Evolutionary conservation across 805 yeast species (phyloP).

Genomic region (Metschnikowia cerradonensis): DNA sequence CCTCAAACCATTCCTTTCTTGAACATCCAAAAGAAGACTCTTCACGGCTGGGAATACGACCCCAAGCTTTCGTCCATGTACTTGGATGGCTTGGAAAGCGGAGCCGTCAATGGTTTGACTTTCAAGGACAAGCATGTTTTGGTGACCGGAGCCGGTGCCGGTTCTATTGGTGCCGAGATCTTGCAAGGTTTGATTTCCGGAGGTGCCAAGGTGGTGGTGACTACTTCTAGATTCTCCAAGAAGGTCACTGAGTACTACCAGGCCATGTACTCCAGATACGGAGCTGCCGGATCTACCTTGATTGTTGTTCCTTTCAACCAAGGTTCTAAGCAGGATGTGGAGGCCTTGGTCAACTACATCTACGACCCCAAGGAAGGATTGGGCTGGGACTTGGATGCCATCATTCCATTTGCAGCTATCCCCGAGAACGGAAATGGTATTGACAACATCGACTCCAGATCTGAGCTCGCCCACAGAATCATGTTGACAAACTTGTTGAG

Average conservation of each 20-base stretch:
- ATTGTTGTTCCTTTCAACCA: conserved; percentile 98
- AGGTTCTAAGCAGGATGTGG: conserved; percentile 92
- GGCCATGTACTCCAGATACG: conserved; percentile 84
- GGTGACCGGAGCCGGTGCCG: conserved; percentile 98
- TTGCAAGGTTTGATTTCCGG: conserved; percentile 93
- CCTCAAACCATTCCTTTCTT: conserved; percentile 90
- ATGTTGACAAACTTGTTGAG: conserved; percentile 95
- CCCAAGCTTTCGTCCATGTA: conserved; percentile 69
- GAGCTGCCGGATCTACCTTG: conserved; percentile 87
- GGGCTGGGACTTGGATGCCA: conserved; percentile 96
- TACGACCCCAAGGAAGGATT: conserved; percentile 88
- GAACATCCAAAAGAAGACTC: conserved; percentile 77
- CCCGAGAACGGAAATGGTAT: conserved; percentile 98
- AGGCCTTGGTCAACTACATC: conserved; percentile 77
- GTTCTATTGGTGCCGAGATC: conserved; percentile 97
- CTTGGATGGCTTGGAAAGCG: conserved; percentile 87
- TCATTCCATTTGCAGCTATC: conserved; percentile 97
- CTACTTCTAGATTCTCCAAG: conserved; percentile 93
- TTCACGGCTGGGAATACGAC: conserved; percentile 84
- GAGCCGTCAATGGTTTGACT: conserved; percentile 91
- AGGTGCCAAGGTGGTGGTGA: conserved; percentile 96
- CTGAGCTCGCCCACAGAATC: conserved; percentile 97
- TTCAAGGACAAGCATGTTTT: conserved; percentile 85
- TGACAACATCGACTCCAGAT: conserved; percentile 87
- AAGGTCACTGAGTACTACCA: conserved; percentile 95